phyloP scores from a whole-genome alignment of 2,329 filamentous ascomycete species.

The Hymenoscyphus fraxineus region DNA sequence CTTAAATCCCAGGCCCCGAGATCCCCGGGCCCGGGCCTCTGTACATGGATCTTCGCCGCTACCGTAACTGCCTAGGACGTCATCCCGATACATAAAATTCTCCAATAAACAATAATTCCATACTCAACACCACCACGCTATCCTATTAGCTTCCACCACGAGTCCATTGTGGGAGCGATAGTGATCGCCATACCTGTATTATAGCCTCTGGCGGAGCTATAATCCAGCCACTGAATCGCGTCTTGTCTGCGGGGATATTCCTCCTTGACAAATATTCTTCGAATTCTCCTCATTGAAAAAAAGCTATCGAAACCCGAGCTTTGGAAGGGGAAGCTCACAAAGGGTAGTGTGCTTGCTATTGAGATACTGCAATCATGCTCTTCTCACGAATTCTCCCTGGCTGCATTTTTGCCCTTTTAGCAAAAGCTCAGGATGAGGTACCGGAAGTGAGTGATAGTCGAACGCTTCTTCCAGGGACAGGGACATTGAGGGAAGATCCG shows the following conservation, averaged over 20 bases:
- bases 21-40: neutral
- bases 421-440: slow-evolving; percentile 21
- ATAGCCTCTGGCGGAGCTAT: neutral
- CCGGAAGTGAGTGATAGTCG: slow-evolving; percentile 15
- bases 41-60: neutral
- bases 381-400: slow-evolving; percentile 23
- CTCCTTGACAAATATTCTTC: neutral
- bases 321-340: neutral
- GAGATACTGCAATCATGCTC: slow-evolving; percentile 22
- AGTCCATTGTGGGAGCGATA: neutral
- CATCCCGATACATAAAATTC: slow-evolving; percentile 1
- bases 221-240: neutral
- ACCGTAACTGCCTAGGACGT: neutral
- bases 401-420: slow-evolving; percentile 32
- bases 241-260: neutral
- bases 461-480: slow-evolving; percentile 20
- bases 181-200: neutral
- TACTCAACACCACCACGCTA: neutral
- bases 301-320: neutral
- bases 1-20: neutral
- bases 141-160: neutral
- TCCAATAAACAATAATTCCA: neutral
- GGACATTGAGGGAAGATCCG: slow-evolving; percentile 23
- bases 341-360: neutral
- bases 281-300: neutral